Evolutionary conservation across 768 basidiomycete species (phyloP).

Genomic region (Macrocybe gigantea): DNA sequence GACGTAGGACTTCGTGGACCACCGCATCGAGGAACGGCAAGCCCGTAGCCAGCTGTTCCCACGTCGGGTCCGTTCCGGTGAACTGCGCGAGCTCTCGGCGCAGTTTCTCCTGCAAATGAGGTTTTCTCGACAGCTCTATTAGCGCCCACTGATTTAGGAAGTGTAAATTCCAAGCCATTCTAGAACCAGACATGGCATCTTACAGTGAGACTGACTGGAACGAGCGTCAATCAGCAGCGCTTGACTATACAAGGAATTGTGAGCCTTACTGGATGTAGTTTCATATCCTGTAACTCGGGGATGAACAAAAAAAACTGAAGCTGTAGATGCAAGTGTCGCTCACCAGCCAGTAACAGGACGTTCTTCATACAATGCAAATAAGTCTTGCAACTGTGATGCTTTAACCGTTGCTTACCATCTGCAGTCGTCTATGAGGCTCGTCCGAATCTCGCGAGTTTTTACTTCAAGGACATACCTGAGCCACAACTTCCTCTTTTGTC

Average conservation of each 20-base stretch:
- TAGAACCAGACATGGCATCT: not conserved
- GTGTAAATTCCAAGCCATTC: not conserved
- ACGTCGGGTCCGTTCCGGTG: constrained; percentile 40
- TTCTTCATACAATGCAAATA: too few species aligned
- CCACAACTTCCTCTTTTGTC: constrained; percentile 30
- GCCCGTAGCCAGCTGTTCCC: constrained; percentile 42
- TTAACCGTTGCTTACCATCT: constrained; percentile 7
- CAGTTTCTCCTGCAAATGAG: constrained; percentile 39
- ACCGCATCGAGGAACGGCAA: constrained; percentile 54
- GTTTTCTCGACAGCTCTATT: constrained; percentile 44
- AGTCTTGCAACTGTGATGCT: constrained; percentile 8
- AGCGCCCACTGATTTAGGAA: constrained; percentile 42
- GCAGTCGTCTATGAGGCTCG: not conserved
- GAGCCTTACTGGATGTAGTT: constrained; percentile 40
- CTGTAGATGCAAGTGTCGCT: not conserved
- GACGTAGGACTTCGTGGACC: constrained; percentile 36
- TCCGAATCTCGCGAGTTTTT: not conserved
- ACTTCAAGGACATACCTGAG: constrained; percentile 20
- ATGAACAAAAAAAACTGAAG: constrained; percentile 20
- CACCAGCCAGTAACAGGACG: not conserved
- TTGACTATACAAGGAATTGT: not conserved
- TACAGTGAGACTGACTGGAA: constrained; percentile 32
- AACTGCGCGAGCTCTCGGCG: constrained; percentile 43
- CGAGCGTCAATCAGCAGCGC: not conserved
- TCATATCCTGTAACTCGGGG: constrained; percentile 42